A percentile compares a stretch with the other conserved stretches of the same genome.
phyloP scores from a whole-genome alignment of 305 asterid genomes.

The Fraxinus nigra region DNA sequence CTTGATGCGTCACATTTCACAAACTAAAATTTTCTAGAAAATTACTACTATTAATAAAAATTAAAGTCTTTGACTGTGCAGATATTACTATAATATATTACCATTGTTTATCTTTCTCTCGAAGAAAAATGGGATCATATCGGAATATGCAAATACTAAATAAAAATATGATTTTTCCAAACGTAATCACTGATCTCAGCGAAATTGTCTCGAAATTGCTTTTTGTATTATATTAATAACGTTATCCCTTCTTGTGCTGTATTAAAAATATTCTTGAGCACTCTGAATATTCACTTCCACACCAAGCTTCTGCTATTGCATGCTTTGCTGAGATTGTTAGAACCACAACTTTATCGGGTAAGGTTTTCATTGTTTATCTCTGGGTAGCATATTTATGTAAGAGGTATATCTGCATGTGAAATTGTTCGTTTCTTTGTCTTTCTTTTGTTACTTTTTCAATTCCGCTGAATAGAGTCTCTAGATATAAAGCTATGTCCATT shows the following conservation, averaged over 20 bases:
- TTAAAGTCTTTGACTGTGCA: not conserved
- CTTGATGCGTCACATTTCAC: not conserved
- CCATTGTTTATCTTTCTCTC: not conserved
- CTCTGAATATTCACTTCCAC: not conserved
- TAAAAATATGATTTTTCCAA: not conserved
- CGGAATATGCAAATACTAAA: not conserved
- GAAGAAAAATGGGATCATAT: not conserved
- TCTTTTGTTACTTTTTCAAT: not conserved
- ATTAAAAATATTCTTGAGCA: not conserved
- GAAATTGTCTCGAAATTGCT: not conserved
- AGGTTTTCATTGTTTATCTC: not conserved
- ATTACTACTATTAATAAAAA: not conserved
- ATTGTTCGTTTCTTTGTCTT: not conserved
- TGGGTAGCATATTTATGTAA: not conserved
- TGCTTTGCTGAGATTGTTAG: not conserved
- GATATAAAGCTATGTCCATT: not conserved
- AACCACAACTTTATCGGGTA: not conserved
- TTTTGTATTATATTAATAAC: not conserved
- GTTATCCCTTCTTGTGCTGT: not conserved
- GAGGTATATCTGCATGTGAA: not conserved
- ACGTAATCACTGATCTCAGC: slow-evolving; percentile 2
- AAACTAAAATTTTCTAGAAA: not conserved
- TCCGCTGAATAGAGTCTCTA: not conserved
- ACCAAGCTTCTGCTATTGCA: not conserved
- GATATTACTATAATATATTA: not conserved